Evolutionary conservation across 202 grass and related monocot species (phyloP).

Genomic region (Dendrocalamus latiflorus): DNA sequence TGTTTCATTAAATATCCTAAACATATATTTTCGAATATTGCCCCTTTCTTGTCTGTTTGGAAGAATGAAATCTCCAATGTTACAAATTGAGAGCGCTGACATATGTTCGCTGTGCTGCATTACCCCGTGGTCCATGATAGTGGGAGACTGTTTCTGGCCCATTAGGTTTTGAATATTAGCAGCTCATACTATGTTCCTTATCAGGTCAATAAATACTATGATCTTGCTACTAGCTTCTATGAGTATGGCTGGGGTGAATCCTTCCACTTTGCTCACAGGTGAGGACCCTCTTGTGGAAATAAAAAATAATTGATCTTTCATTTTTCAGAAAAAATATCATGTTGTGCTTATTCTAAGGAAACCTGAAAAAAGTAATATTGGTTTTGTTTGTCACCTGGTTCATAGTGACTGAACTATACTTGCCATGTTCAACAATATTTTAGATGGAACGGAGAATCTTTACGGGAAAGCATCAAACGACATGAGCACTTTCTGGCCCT

Average conservation of each 20-base stretch:
- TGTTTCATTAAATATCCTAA: conserved; percentile 2
- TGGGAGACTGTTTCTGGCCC: background rate
- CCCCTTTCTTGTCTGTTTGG: background rate
- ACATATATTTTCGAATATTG: background rate
- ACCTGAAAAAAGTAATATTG: background rate
- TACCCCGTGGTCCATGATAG: no score
- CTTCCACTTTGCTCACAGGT: conserved; percentile 99
- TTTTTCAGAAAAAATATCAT: background rate
- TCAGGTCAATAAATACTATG: conserved; percentile 98
- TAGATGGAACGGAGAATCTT: conserved; percentile 87
- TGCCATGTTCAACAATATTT: background rate
- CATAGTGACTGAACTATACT: conserved; percentile 7
- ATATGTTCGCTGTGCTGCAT: background rate
- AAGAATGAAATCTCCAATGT: background rate
- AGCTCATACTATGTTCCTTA: background rate
- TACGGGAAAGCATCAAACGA: conserved; percentile 89
- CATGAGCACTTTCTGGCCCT: conserved; percentile 96
- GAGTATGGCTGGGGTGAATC: conserved; percentile 99
- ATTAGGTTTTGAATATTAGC: background rate
- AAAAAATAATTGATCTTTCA: background rate
- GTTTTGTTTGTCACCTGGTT: background rate
- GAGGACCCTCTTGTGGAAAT: background rate
- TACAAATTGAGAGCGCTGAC: background rate
- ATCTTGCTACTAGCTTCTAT: conserved; percentile 98
- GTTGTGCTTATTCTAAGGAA: background rate